Percentiles rank a stretch among this genome's conserved stretches.
Evolutionary conservation across 176 grass and related monocot genomes (phyloP).

Genomic region (Paspalum vaginatum): DNA sequence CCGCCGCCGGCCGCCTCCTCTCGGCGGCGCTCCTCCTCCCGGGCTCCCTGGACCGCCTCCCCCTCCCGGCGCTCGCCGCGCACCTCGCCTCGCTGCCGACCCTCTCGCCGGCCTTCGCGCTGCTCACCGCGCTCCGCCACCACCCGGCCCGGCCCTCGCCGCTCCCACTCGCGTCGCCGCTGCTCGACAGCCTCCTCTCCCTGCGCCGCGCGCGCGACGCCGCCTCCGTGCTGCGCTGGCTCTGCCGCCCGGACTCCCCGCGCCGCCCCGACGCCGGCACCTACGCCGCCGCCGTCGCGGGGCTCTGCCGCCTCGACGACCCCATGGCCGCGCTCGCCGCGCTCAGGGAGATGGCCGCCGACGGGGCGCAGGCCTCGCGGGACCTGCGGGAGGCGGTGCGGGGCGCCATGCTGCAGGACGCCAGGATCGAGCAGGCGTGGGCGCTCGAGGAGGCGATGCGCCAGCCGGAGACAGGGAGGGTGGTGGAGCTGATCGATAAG

Average conservation of each 20-base stretch:
- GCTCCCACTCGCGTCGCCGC: conserved; percentile 46
- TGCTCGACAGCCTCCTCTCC: conserved; percentile 46
- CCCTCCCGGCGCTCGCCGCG: conserved; percentile 34
- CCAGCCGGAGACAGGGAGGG: conserved; percentile 27
- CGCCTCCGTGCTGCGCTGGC: conserved; percentile 54
- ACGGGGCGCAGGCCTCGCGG: conserved; percentile 9
- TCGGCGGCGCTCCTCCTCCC: conserved; percentile 49
- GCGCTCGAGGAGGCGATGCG: conserved; percentile 45
- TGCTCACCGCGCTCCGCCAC: conserved; percentile 53
- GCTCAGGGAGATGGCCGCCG: conserved; percentile 40
- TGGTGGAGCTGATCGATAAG: conserved; percentile 43
- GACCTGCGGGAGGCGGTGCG: conserved; percentile 44
- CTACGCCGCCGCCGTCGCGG: conserved; percentile 37
- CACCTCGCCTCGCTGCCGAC: conserved; percentile 58
- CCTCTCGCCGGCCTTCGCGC: conserved; percentile 47
- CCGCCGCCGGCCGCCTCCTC: conserved; percentile 55
- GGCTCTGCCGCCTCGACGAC: conserved; percentile 54
- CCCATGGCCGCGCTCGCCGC: conserved; percentile 38
- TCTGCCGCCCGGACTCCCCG: conserved; percentile 58
- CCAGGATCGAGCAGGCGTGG: conserved; percentile 53
- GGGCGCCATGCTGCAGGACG: conserved; percentile 52
- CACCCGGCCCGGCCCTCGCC: conserved; percentile 47
- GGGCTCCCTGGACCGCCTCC: conserved; percentile 42
- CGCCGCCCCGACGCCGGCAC: conserved; percentile 37
- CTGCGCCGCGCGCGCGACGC: conserved; percentile 43